These are phyloP conservation scores for Cordyceps sp. DNA, from an alignment of 2,329 filamentous ascomycete genomes.

Conservation along the genomic window DNA sequence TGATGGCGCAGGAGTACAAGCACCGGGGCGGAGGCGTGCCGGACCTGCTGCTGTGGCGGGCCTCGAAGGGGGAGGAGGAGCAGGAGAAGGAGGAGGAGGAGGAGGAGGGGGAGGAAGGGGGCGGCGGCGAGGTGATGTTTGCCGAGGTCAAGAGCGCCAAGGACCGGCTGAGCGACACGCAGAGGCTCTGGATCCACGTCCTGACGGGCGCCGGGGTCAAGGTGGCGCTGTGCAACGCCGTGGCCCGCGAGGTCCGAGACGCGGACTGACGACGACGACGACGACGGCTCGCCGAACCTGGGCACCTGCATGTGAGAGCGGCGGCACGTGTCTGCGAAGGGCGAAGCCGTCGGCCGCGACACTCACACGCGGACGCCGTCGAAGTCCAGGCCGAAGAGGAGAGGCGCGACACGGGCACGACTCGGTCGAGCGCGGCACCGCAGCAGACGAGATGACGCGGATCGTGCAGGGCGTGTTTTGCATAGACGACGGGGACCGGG, in stretches of 20 bases:
- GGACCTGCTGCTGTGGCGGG: constrained; percentile 79
- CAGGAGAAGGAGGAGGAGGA: constrained; percentile 1
- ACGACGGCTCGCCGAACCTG: too few species aligned
- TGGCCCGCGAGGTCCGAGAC: constrained; percentile 33
- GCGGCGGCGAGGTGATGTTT: constrained; percentile 54
- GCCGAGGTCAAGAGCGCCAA: constrained; percentile 71
- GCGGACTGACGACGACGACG: too few species aligned
- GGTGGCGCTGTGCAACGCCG: constrained; percentile 63
- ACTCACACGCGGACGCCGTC: too few species aligned
- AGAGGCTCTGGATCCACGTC: constrained; percentile 93
- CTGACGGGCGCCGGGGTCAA: constrained; percentile 68
- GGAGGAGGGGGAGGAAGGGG: background rate
- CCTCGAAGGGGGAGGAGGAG: constrained; percentile 1
- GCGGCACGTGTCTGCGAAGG: too few species aligned
- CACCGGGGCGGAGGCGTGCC: constrained; percentile 77
- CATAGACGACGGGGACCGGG: too few species aligned
- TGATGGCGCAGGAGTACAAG: constrained; percentile 89
- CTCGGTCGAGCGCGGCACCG: too few species aligned
- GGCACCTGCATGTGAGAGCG: too few species aligned
- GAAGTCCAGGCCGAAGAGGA: too few species aligned
- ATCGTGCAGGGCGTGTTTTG: too few species aligned
- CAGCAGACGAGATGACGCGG: too few species aligned
- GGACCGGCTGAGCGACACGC: constrained; percentile 88
- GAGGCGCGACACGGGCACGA: too few species aligned
- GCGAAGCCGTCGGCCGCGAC: too few species aligned